phyloP scores from a whole-genome alignment of 805 yeast genomes.

The Starmerella riodocensis region DNA sequence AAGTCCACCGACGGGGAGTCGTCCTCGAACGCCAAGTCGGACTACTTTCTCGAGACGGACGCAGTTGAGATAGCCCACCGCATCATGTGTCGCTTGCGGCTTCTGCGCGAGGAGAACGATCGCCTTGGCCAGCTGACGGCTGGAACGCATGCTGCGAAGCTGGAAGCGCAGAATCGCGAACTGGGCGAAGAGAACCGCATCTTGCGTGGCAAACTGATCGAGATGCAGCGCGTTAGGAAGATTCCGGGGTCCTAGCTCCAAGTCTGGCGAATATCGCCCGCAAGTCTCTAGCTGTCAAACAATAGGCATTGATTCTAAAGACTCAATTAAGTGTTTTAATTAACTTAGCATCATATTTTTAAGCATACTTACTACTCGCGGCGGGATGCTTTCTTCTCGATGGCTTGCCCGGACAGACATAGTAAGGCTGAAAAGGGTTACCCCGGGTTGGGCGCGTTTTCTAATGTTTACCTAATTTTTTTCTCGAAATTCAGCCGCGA shows the following conservation, averaged over 20 bases:
- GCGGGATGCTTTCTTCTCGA: too few species aligned
- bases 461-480: neutral
- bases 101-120: constrained; percentile 20
- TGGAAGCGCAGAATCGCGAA: constrained; percentile 15
- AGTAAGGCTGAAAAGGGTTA: neutral
- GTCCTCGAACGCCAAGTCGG: neutral
- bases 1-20: neutral
- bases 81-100: constrained; percentile 17
- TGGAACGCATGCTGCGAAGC: constrained; percentile 12
- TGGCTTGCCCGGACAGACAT: too few species aligned
- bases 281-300: too few species aligned
- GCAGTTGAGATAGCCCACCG: constrained; percentile 21
- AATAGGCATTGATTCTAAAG: too few species aligned
- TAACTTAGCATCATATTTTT: too few species aligned
- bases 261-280: too few species aligned
- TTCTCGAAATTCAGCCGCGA: neutral
- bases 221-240: too few species aligned
- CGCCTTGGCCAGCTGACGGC: constrained; percentile 11
- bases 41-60: constrained; percentile 13
- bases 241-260: too few species aligned
- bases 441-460: too few species aligned
- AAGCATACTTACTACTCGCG: too few species aligned
- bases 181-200: constrained; percentile 15
- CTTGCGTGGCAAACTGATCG: constrained; percentile 10
- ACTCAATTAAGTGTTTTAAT: too few species aligned